Percentiles rank a stretch among this genome's conserved stretches.
phyloP scores from a whole-genome alignment of 2,329 filamentous ascomycete genomes.

The Pleoardoris graminearum region DNA sequence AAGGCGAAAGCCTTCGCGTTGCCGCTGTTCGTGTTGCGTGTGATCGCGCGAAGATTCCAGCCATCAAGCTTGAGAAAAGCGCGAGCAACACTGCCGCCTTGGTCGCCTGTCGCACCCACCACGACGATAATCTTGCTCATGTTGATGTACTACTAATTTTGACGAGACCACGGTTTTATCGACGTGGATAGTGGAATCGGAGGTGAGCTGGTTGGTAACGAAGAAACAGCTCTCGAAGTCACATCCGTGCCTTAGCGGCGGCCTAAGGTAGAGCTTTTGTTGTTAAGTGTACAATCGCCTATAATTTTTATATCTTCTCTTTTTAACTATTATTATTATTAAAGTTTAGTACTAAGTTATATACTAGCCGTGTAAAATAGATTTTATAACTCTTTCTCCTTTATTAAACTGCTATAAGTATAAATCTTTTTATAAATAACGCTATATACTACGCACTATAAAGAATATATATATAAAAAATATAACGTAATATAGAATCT shows the following conservation, averaged over 20 bases:
- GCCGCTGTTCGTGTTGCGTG: constrained; percentile 24
- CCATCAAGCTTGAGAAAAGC: constrained; percentile 20
- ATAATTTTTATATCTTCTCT: too few relatives aligned
- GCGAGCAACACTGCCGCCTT: constrained; percentile 25
- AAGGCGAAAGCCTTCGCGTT: constrained; percentile 21
- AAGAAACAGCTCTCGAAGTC: neutral
- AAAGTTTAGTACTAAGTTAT: too few relatives aligned
- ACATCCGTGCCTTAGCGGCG: neutral
- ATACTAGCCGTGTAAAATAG: too few relatives aligned
- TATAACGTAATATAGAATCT: too few relatives aligned
- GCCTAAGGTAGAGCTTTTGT: too few relatives aligned
- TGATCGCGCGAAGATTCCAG: constrained; percentile 29
- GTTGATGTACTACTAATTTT: neutral
- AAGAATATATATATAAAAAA: too few relatives aligned
- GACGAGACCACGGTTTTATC: neutral
- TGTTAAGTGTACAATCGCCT: too few relatives aligned
- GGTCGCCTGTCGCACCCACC: constrained; percentile 21
- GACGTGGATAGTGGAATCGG: neutral
- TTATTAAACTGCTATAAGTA: too few relatives aligned
- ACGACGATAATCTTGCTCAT: constrained; percentile 18
- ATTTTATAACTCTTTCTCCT: too few relatives aligned
- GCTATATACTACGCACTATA: too few relatives aligned
- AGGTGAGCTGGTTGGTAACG: neutral
- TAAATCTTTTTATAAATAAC: too few relatives aligned
- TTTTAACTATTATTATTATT: too few relatives aligned